These are phyloP conservation scores for Cyberlindnera euphorbiiphila DNA, from an alignment of 805 yeast species.

Conservation along the genomic window DNA sequence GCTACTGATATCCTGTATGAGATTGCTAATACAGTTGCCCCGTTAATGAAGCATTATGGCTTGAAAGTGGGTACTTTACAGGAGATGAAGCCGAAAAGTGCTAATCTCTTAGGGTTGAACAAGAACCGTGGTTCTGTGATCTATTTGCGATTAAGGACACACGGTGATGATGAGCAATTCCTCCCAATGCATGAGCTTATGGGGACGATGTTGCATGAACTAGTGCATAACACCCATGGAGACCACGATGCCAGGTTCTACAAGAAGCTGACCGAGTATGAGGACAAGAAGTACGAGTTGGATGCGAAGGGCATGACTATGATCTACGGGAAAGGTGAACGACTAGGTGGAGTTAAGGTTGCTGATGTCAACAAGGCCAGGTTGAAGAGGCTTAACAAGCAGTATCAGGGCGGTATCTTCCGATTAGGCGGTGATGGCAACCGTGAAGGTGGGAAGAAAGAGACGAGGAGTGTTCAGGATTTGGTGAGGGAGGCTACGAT, in stretches of 20 bases:
- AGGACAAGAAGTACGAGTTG: slow-evolving; percentile 32
- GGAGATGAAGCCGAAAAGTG: slow-evolving; percentile 77
- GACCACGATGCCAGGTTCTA: slow-evolving; percentile 79
- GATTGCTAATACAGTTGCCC: slow-evolving; percentile 68
- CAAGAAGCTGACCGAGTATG: slow-evolving; percentile 56
- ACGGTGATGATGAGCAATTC: slow-evolving; percentile 48
- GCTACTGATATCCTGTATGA: slow-evolving; percentile 62
- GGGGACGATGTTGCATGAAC: slow-evolving; percentile 86
- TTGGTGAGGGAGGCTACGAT: slow-evolving; percentile 60
- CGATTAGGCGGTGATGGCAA: slow-evolving; percentile 10
- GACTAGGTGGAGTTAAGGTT: slow-evolving; percentile 27
- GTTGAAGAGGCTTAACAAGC: slow-evolving; percentile 34
- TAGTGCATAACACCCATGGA: slow-evolving; percentile 75
- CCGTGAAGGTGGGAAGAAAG: not conserved
- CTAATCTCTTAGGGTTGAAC: slow-evolving; percentile 70
- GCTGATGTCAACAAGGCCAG: slow-evolving; percentile 35
- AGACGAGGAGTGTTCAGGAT: slow-evolving; percentile 33
- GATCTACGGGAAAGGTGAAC: slow-evolving; percentile 16
- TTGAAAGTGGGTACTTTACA: slow-evolving; percentile 64
- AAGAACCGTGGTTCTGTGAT: slow-evolving; percentile 75
- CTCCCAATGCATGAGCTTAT: slow-evolving; percentile 60
- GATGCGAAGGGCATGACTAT: slow-evolving; percentile 33
- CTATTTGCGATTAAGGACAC: slow-evolving; percentile 63
- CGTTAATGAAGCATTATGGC: slow-evolving; percentile 65
- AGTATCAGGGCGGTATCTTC: slow-evolving; percentile 18